Evolutionary conservation across 2,329 filamentous ascomycete species (phyloP), one percentile per base, ranked within the genome.

Genomic region (Colletotrichum sp.): DNA sequence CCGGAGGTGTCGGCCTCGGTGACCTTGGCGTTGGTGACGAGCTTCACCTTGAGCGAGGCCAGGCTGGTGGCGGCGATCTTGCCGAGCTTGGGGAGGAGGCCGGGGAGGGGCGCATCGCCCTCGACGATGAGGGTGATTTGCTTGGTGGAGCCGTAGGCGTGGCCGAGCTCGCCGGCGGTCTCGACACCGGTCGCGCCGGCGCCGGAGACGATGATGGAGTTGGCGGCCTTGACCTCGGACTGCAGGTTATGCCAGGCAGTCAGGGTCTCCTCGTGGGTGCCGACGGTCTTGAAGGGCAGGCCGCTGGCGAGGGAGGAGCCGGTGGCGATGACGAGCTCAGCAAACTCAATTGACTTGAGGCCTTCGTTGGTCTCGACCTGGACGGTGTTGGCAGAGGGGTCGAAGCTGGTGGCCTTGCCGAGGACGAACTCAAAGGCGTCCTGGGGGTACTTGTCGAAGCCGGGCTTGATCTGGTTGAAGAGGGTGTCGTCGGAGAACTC

Each of bases 301-400:
- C 79, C 77, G 67, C 79, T 83, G n/a, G 83, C 79, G 36, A 84
- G 79, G 34, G 85, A 85, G n/a, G 89, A 84, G 16, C 90, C 90
- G 4, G 91, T 92, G 12, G 90, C 89, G 58, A 93, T 82, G 75
- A 93, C 79, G 15, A 92, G 83, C 26, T 86, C 86, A 77, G 91
- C 86, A 79, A 92, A 93, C 24, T 76, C 75, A 70, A 91, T 79
- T 13, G 82, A 81, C 8, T 83, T 81, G n/a, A 79, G 78, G 7
- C 82, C 84, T 6, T 80, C 83, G 60, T 81, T 83, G 36, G 83
- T 80, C 26, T 82, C 77, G 16, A 91, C 83, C 2, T 80, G 81
- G 28, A 91, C 87, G 1, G 80, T 83, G 76, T 88, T 89, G 61
- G 76, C 76, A 4, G 81, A 81, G 0, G 86, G 81, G 61, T 89